Base-by-base conservation (phyloP, 805 yeast genomes). In the Wickerhamomyces chaumierensis region DNA sequence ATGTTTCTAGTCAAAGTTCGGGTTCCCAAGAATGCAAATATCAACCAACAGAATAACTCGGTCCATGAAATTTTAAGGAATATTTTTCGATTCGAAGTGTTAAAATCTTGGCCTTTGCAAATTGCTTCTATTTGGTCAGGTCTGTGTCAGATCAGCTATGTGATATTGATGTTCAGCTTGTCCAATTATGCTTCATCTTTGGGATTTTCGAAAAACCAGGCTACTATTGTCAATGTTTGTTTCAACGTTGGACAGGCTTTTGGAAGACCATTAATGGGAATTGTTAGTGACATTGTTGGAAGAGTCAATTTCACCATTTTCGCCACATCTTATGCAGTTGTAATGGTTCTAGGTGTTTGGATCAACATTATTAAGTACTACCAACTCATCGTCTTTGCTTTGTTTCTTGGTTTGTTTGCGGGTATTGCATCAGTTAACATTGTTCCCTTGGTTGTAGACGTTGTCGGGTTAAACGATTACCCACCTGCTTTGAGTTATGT, bases 201-300 rank as follows among this genome's bases (percentile, higher is more conserved):
- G 25, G 87, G 86, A 0, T 49, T 64, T 35, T 43, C 68, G 0
- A 40, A 60, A 11, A 52, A 56, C 20, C 64, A 71, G 38, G 74
- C 71, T 18, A 62, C 75, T 11, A 56, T 60, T 19, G 47, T 67
- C 29, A 65, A 71, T 3, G 73, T 73, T 1, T 57, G 66, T 11
- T 49, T 70, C 40, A 71, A 69, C 42, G 61, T 65, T 8, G 61
- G 66, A 0, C 78, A 73, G 48, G 56, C 62, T 5, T 42, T 71
- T 14, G 78, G 78, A 5, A 58, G 79, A 48, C 74, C 76, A 2
- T 8, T 51, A 12, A 61, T 71, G 49, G 79, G 78, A 1, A 43
- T 59, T 3, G 25, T 58, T 1, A 68, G 71, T 39, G 76, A 71
- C 40, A 56, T 52, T 32, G 49, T 54, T 36, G 79, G 79, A 1